Evolutionary conservation across 768 basidiomycete genomes (phyloP).

Genomic region (Mycena venus): DNA sequence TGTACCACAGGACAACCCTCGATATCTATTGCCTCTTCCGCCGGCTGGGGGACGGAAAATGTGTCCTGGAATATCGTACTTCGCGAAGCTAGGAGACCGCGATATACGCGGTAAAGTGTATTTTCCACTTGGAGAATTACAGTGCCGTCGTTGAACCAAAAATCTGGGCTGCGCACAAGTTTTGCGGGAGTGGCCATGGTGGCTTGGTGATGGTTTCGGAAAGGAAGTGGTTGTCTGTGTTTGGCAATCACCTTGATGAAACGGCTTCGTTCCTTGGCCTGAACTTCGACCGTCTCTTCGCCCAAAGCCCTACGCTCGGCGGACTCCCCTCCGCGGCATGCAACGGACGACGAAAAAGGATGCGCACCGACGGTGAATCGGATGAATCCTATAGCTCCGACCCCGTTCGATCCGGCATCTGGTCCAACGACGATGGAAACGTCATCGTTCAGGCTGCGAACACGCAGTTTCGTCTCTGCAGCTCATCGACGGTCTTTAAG

Average conservation of each 20-base stretch:
- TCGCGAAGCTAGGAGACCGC: neutral
- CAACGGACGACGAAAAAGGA: neutral
- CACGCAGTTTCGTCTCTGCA: conserved; percentile 17
- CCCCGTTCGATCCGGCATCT: conserved; percentile 1
- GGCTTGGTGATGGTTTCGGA: neutral
- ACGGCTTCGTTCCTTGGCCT: no score
- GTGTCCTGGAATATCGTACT: conserved; percentile 9
- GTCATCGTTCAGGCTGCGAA: neutral
- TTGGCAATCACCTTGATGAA: neutral
- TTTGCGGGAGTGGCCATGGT: neutral
- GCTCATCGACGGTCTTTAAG: neutral
- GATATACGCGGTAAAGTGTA: conserved; percentile 7
- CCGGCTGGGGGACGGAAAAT: conserved; percentile 11
- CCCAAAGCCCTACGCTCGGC: no score
- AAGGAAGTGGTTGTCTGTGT: neutral
- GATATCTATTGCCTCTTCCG: neutral
- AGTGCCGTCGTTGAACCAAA: conserved; percentile 16
- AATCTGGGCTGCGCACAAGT: conserved; percentile 3
- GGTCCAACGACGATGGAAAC: conserved; percentile 21
- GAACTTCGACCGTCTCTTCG: no score
- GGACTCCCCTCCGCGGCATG: no score
- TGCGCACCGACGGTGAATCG: neutral
- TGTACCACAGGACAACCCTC: conserved; percentile 19
- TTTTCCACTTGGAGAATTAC: neutral
- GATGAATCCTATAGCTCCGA: neutral